Conservation (phyloP, 2,329 filamentous ascomycete species). For the Pseudogymnoascus sp. region DNA sequence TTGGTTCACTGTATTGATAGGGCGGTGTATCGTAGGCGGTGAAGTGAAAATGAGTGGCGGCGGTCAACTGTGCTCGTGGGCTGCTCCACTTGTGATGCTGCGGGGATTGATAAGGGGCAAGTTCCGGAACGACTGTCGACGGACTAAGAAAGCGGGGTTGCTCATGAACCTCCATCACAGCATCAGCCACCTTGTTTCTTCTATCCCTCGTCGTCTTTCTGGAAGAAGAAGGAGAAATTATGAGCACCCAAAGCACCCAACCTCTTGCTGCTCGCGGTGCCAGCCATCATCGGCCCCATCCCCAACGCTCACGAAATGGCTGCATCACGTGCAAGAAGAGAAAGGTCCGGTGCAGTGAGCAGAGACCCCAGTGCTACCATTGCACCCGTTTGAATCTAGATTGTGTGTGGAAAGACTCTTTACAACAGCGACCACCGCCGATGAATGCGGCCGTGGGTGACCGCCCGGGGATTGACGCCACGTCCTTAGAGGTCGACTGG, state of each 20-base stretch:
- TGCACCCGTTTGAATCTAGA: conserved; percentile 1
- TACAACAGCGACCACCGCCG: background rate
- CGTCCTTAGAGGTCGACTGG: conserved; percentile 2
- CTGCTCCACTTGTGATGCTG: background rate
- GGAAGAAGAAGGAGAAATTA: conserved; percentile 4
- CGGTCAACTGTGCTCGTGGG: background rate
- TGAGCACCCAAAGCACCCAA: background rate
- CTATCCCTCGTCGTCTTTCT: background rate
- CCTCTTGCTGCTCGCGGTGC: background rate
- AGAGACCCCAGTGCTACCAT: conserved; percentile 5
- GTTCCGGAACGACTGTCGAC: background rate
- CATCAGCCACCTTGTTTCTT: background rate
- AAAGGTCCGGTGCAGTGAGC: conserved; percentile 6
- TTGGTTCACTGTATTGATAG: background rate
- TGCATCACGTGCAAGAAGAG: background rate
- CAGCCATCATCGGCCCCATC: background rate
- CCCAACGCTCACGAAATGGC: conserved; percentile 2
- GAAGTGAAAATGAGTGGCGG: background rate
- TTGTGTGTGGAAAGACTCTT: background rate
- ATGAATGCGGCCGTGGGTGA: background rate
- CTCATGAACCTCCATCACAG: background rate
- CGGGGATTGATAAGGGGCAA: background rate
- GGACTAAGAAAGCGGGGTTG: conserved; percentile 1
- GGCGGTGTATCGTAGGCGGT: conserved; percentile 1
- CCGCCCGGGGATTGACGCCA: background rate